Evolutionary conservation across 2,329 filamentous ascomycete species (phyloP).

Genomic region (Colletotrichum higginsianum): DNA sequence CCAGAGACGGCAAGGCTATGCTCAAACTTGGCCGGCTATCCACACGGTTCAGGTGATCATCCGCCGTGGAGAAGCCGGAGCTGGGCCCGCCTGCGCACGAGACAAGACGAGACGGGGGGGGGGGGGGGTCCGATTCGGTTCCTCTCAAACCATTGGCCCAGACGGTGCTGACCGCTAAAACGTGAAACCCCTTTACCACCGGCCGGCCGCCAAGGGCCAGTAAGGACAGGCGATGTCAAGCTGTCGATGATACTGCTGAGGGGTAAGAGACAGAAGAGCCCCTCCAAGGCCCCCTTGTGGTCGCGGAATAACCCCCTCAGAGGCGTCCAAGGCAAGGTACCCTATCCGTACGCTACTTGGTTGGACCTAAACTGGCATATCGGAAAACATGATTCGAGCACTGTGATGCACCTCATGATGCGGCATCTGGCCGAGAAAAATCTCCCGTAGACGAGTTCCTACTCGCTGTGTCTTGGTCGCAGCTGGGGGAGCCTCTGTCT

Average conservation of each 20-base stretch:
- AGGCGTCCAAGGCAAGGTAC: neutral
- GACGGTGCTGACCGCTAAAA: conserved; percentile 41
- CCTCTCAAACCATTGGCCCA: conserved; percentile 36
- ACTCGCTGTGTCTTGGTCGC: conserved; percentile 23
- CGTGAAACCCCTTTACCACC: conserved; percentile 40
- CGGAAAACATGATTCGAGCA: conserved; percentile 34
- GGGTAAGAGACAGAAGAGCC: conserved; percentile 3
- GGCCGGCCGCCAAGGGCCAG: conserved; percentile 34
- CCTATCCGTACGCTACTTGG: no score
- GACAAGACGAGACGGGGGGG: conserved; percentile 38
- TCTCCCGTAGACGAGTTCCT: conserved; percentile 15
- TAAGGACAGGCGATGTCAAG: conserved; percentile 13
- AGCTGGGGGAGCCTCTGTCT: conserved; percentile 22
- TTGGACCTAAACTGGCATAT: conserved; percentile 14
- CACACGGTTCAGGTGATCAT: conserved; percentile 42
- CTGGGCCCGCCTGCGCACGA: conserved; percentile 36
- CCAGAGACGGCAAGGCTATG: conserved; percentile 24
- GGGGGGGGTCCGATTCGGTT: conserved; percentile 27
- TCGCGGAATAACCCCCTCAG: neutral
- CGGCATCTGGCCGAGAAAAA: conserved; percentile 14
- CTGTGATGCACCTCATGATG: conserved; percentile 19
- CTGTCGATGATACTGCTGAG: conserved; percentile 16
- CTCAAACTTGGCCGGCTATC: conserved; percentile 25
- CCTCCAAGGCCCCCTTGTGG: neutral
- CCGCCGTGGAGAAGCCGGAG: conserved; percentile 41